Evolutionary conservation across 2,329 filamentous ascomycete species (phyloP).

Genomic region (Diplodia corticola): DNA sequence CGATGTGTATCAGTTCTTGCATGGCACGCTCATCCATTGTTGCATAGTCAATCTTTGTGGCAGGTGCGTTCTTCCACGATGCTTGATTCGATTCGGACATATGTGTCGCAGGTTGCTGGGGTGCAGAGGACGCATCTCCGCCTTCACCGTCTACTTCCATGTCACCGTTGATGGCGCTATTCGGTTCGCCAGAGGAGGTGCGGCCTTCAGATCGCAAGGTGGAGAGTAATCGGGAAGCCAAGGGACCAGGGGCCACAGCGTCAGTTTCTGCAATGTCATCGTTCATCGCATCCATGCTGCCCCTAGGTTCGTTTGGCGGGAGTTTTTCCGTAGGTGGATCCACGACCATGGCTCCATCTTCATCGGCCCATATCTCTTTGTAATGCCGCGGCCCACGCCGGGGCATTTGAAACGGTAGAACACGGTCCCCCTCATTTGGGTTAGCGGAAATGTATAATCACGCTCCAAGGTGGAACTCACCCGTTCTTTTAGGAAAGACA

Average conservation of each 20-base stretch:
- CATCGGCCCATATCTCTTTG: constrained; percentile 88
- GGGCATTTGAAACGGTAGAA: constrained; percentile 81
- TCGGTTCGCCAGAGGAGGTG: constrained; percentile 55
- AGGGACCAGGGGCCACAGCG: constrained; percentile 81
- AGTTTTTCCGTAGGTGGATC: constrained; percentile 69
- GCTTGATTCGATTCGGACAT: constrained; percentile 77
- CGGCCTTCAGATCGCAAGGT: constrained; percentile 75
- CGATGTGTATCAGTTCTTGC: constrained; percentile 86
- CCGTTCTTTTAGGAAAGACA: constrained; percentile 86
- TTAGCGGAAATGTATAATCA: not conserved
- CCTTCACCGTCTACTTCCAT: constrained; percentile 50
- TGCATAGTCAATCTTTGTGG: constrained; percentile 76
- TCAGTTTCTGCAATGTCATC: constrained; percentile 88
- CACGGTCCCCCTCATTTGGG: constrained; percentile 65
- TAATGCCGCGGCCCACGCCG: constrained; percentile 83
- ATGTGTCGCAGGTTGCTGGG: constrained; percentile 68
- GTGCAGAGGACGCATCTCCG: constrained; percentile 39
- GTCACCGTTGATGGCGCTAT: constrained; percentile 52
- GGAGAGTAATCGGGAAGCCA: constrained; percentile 78
- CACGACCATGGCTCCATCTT: constrained; percentile 77
- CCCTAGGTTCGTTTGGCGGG: constrained; percentile 78
- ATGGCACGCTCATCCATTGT: constrained; percentile 89
- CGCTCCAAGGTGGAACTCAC: constrained; percentile 37
- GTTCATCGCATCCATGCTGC: constrained; percentile 80
- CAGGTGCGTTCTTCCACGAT: constrained; percentile 74